phyloP scores from a whole-genome alignment of 257 asterid genomes.

The Forsythia viridissima region DNA sequence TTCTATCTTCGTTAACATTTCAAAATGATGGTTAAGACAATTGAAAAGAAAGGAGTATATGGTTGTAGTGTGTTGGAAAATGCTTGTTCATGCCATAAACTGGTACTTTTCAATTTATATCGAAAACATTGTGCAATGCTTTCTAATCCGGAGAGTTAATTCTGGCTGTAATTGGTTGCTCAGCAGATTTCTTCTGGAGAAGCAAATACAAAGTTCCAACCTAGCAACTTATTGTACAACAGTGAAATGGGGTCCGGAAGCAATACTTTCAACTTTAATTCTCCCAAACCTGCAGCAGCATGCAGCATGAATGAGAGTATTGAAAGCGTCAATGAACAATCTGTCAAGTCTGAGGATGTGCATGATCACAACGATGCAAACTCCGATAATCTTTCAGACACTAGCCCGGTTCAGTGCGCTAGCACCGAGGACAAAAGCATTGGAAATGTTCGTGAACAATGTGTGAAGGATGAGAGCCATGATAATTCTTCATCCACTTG shows the following conservation, averaged over 20 bases:
- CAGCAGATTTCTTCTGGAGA: conserved; percentile 42
- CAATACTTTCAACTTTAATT: conserved; percentile 53
- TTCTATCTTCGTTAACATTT: neutral
- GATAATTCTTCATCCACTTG: conserved; percentile 15
- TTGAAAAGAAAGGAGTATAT: too few relatives aligned
- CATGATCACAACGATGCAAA: too few relatives aligned
- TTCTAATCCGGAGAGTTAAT: conserved; percentile 1
- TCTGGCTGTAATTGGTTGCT: conserved; percentile 12
- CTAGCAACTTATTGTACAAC: conserved; percentile 30
- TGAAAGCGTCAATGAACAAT: conserved; percentile 25
- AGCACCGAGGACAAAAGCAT: neutral
- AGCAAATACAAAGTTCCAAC: conserved; percentile 34
- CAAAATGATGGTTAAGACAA: neutral
- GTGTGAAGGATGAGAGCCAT: conserved; percentile 20
- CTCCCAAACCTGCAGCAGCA: conserved; percentile 24
- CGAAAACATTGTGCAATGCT: too few relatives aligned
- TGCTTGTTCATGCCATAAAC: too few relatives aligned
- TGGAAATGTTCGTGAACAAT: neutral
- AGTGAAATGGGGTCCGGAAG: conserved; percentile 45
- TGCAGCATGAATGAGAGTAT: conserved; percentile 10
- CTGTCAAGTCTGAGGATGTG: conserved; percentile 8
- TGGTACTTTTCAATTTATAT: too few relatives aligned
- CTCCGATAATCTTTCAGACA: neutral
- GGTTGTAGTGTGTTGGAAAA: too few relatives aligned
- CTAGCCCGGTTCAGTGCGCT: neutral